Evolutionary conservation across 2,329 filamentous ascomycete species (phyloP).

Genomic region (Corynespora cassiicola): DNA sequence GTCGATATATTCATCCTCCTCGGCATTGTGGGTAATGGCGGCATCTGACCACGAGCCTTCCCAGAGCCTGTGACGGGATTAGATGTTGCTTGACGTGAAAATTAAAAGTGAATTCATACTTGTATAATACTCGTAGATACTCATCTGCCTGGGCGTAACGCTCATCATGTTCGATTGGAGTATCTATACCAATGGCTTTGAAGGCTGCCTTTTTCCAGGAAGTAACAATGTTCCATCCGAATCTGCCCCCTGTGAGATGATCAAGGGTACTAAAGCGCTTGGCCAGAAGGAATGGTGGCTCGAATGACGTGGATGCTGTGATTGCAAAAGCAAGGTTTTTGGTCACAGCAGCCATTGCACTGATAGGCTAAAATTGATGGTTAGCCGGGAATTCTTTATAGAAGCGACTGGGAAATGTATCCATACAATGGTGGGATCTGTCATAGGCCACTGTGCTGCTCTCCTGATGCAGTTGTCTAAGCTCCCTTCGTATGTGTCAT

Average conservation of each 20-base stretch:
- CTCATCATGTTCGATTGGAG: conserved; percentile 66
- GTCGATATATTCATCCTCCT: conserved; percentile 63
- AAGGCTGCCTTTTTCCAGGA: conserved; percentile 68
- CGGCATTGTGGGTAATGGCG: conserved; percentile 61
- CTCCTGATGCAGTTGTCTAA: conserved; percentile 67
- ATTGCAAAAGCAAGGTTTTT: conserved; percentile 69
- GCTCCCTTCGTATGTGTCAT: conserved; percentile 67
- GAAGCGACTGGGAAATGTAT: conserved; percentile 9
- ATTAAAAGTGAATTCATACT: conserved; percentile 46
- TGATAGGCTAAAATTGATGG: conserved; percentile 46
- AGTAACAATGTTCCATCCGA: conserved; percentile 74
- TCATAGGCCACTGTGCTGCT: conserved; percentile 70
- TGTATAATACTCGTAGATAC: conserved; percentile 67
- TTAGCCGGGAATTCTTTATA: conserved; percentile 5
- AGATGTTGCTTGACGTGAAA: background rate
- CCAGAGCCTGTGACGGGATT: conserved; percentile 58
- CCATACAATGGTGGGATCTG: conserved; percentile 67
- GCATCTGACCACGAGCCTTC: conserved; percentile 63
- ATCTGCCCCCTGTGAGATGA: conserved; percentile 65
- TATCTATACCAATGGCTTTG: conserved; percentile 67
- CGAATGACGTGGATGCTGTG: conserved; percentile 68
- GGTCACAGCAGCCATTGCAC: conserved; percentile 71
- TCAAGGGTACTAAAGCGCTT: conserved; percentile 69
- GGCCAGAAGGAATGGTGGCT: conserved; percentile 67
- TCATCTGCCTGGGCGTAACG: conserved; percentile 67